Conservation (phyloP, 768 basidiomycete genomes). For the Amanita jacksonii region DNA sequence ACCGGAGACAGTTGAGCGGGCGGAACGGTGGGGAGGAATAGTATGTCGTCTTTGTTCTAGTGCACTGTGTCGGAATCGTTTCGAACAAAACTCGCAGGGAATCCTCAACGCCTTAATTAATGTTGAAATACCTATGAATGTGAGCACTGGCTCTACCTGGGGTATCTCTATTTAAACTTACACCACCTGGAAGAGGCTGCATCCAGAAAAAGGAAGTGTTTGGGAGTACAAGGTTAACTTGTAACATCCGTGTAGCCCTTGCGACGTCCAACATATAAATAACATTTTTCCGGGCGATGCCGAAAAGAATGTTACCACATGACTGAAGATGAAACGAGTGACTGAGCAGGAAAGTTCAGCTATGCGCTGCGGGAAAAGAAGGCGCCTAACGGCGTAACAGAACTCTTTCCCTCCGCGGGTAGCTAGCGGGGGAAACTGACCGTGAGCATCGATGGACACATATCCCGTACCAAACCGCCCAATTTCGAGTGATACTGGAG, state of each 20-base stretch:
- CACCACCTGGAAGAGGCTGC: slow-evolving; percentile 33
- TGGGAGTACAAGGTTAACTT: slow-evolving; percentile 33
- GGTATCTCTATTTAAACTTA: background rate
- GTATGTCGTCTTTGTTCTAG: slow-evolving; percentile 18
- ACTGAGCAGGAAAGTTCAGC: no score
- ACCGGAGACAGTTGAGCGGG: slow-evolving; percentile 46
- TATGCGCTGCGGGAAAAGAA: no score
- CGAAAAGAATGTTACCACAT: no score
- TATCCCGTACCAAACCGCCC: no score
- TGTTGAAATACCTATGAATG: slow-evolving; percentile 39
- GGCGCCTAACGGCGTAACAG: no score
- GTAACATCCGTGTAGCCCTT: slow-evolving; percentile 10
- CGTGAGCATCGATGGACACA: no score
- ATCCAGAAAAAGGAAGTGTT: slow-evolving; percentile 45
- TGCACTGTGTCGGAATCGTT: slow-evolving; percentile 7
- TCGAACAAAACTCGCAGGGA: slow-evolving; percentile 21
- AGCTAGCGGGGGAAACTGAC: no score
- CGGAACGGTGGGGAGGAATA: slow-evolving; percentile 55
- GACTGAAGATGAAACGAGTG: no score
- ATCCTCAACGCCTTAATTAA: slow-evolving; percentile 47
- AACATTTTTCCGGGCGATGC: no score
- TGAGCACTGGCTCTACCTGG: slow-evolving; percentile 21
- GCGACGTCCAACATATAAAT: slow-evolving; percentile 13
- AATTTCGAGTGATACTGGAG: no score
- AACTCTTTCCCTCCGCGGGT: no score